Base-by-base conservation (phyloP, 1,284 basidiomycete species). In the Meripilus lineatus region DNA sequence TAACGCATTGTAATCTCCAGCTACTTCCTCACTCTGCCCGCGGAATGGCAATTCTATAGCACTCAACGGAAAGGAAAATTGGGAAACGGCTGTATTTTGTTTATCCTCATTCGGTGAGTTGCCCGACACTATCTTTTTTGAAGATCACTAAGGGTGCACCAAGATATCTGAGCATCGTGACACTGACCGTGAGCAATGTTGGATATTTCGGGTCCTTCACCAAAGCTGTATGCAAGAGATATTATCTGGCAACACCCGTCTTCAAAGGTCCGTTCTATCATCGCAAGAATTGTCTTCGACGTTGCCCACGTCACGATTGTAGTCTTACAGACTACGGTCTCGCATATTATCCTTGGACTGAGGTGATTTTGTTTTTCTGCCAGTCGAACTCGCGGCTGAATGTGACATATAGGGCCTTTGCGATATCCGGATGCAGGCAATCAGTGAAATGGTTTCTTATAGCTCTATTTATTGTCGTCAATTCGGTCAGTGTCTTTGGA, bases 241-340 rank as follows among this genome's bases (percentile, higher is more conserved):
- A 58, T 44, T 66, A 52, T 44, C 40, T 60, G n/a, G 32, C 58
- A 14, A 43, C 63, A 17, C 60, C 66, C 3, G 38, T 56, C 11
- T 55, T 69, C 30, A 69, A 69, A 58, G 66, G 67, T 65, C 13
- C 20, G 26, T 3, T 24, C 8, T 28, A 40, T 40, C 38, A 10
- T 17, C 20, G 18, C 38, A 17, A n/a, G 8, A 8, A 10, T 5
- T 2, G 6, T 2, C 18, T 34, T 23, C 5, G 1, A 23, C 14
- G 20, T 24, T 28, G 22, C 14, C 20, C 20, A 14, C 13, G n/a
- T 18, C 20, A 14, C 21, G 28, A 40, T 35, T n/a, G n/a, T 38
- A 77, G 74, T 70, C n/a, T 35, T 74, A n/a, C 75, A 76, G 55
- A 62, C 62, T 1, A 69, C 72, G 65, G 65, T 73, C n/a, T 73